A percentile compares a stretch with the other conserved stretches of the same genome.
phyloP scores from a whole-genome alignment of 1,284 basidiomycete genomes.

The Amylostereum areolatum region DNA sequence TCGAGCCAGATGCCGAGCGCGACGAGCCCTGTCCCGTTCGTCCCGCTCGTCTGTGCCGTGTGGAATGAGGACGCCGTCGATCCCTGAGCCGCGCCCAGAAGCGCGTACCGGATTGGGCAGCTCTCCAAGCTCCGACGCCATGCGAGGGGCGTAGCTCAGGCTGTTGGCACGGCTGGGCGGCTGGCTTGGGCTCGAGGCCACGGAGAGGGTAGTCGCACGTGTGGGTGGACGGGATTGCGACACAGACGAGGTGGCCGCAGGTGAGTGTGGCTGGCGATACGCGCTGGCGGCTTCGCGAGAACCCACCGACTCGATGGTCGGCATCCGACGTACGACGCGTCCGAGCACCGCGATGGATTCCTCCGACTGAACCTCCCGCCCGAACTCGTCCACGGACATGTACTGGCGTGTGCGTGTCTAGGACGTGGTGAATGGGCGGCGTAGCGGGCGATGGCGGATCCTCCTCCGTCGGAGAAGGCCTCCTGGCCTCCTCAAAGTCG shows the following conservation, averaged over 20 bases:
- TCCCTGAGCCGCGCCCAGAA: constrained; percentile 5
- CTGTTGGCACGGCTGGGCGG: constrained; percentile 21
- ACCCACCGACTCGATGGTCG: constrained; percentile 71
- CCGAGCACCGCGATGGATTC: constrained; percentile 55
- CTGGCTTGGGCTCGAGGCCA: constrained; percentile 14
- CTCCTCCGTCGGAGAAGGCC: constrained; percentile 24
- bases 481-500: constrained; percentile 43
- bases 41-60: not conserved
- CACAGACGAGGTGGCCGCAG: constrained; percentile 12
- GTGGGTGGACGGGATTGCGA: constrained; percentile 22
- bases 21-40: no score
- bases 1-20: not conserved
- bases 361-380: constrained; percentile 25
- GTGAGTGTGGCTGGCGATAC: constrained; percentile 17
- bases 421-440: constrained; percentile 11
- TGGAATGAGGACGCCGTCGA: not conserved
- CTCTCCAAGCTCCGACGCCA: constrained; percentile 10
- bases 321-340: constrained; percentile 60
- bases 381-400: constrained; percentile 12
- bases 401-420: constrained; percentile 10
- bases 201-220: constrained; percentile 19
- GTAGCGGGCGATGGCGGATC: constrained; percentile 12
- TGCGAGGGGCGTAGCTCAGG: constrained; percentile 6
- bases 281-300: constrained; percentile 42
- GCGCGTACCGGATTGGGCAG: no score